phyloP scores from a whole-genome alignment of 2,329 filamentous ascomycete species.

The Metarhizium anisopliae region DNA sequence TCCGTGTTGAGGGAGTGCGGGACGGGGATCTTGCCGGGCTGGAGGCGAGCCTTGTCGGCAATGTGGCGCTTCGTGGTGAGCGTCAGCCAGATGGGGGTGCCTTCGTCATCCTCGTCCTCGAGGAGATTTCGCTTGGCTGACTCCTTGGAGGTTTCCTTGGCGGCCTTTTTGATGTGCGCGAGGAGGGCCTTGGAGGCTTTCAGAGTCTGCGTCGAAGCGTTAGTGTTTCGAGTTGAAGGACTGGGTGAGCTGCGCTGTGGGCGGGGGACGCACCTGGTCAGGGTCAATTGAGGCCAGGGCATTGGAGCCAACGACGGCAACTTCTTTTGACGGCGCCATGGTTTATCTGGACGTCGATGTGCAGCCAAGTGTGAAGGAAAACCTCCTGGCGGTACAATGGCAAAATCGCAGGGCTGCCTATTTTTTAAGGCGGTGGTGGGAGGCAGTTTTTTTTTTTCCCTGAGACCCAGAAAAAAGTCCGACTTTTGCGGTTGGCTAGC shows the following conservation, averaged over 20 bases:
- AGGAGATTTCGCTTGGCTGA: constrained; percentile 49
- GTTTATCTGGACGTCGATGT: constrained; percentile 8
- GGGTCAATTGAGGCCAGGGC: constrained; percentile 27
- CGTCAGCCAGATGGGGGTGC: constrained; percentile 52
- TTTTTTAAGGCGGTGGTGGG: constrained; percentile 18
- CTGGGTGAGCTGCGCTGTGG: constrained; percentile 9
- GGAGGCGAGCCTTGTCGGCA: constrained; percentile 65
- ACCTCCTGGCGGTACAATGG: constrained; percentile 12
- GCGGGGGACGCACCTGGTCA: constrained; percentile 26
- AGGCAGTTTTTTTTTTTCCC: constrained; percentile 6
- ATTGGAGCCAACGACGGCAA: constrained; percentile 23
- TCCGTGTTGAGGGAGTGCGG: constrained; percentile 66
- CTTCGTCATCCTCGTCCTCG: constrained; percentile 32
- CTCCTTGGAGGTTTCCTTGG: constrained; percentile 35
- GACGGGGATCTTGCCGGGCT: constrained; percentile 73
- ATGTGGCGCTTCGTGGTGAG: constrained; percentile 59
- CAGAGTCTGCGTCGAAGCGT: constrained; percentile 33
- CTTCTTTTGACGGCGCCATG: constrained; percentile 34
- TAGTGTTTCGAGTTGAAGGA: background rate
- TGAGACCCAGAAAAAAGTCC: constrained; percentile 11
- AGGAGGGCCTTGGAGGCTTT: constrained; percentile 57
- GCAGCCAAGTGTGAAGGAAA: background rate
- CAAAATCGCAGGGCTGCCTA: background rate
- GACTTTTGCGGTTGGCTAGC: constrained; percentile 20
- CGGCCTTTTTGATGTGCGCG: constrained; percentile 49